Conservation (phyloP, 306 rosid genomes). For the Fragaria nilgerrensis region DNA sequence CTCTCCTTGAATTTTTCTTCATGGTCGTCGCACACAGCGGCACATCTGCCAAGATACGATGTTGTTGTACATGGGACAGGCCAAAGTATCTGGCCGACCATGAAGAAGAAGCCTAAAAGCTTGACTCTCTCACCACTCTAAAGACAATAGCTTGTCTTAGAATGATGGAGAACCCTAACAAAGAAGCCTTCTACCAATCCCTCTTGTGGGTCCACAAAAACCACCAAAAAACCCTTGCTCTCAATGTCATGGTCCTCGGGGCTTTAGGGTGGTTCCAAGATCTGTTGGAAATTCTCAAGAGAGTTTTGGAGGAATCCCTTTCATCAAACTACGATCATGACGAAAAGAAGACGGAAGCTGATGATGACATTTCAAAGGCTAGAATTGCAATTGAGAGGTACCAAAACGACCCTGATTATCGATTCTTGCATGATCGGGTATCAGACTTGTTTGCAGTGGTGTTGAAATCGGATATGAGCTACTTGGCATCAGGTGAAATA, state of each 20-base stretch:
- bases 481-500: not conserved
- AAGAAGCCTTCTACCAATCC: not conserved
- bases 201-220: constrained; percentile 1
- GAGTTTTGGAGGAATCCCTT: not conserved
- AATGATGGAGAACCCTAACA: not conserved
- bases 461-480: not conserved
- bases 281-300: not conserved
- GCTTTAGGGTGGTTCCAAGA: not conserved
- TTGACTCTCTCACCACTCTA: not conserved
- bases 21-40: not conserved
- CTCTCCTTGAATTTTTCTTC: not conserved
- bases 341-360: not conserved
- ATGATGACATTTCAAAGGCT: not conserved
- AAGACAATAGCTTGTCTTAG: not conserved
- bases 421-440: not conserved
- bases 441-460: constrained; percentile 1
- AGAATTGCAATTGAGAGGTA: not conserved
- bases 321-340: not conserved
- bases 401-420: not conserved
- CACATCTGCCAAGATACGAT: too few relatives aligned
- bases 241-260: not conserved
- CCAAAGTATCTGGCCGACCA: not conserved
- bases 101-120: not conserved
- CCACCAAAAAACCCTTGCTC: not conserved
- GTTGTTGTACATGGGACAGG: not conserved